phyloP scores from a whole-genome alignment of 169 alveolate genomes.

The Plasmodium knowlesi region DNA sequence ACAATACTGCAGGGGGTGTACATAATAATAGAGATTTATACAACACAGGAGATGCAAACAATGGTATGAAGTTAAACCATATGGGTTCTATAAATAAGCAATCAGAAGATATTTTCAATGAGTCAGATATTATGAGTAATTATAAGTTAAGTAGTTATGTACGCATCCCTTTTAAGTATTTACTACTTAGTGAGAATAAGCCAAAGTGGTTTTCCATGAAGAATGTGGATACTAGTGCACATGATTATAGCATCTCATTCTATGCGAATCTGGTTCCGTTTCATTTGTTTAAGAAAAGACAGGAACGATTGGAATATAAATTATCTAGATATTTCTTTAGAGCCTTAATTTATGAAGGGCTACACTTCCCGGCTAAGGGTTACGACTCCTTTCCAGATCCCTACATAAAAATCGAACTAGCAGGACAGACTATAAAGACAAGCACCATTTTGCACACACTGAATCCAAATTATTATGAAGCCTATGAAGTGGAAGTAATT shows the following conservation, averaged over 20 bases:
- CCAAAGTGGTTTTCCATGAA: slow-evolving; percentile 90
- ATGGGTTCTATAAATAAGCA: slow-evolving; percentile 44
- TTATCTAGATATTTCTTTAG: slow-evolving; percentile 85
- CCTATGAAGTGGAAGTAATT: slow-evolving; percentile 88
- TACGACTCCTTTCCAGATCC: slow-evolving; percentile 83
- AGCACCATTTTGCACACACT: slow-evolving; percentile 84
- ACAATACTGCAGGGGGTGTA: slow-evolving; percentile 2
- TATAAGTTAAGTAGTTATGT: slow-evolving; percentile 58
- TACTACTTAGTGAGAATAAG: slow-evolving; percentile 79
- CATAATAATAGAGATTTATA: background rate
- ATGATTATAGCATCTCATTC: slow-evolving; percentile 77
- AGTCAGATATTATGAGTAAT: slow-evolving; percentile 32
- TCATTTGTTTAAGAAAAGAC: slow-evolving; percentile 78
- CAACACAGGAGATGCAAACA: slow-evolving; percentile 19
- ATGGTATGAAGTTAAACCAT: background rate
- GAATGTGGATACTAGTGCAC: slow-evolving; percentile 66
- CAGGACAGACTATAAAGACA: slow-evolving; percentile 86
- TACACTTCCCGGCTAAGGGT: slow-evolving; percentile 89
- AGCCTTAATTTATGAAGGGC: slow-evolving; percentile 90
- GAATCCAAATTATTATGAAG: slow-evolving; percentile 90
- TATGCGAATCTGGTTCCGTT: slow-evolving; percentile 76
- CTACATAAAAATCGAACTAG: slow-evolving; percentile 85
- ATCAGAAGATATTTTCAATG: slow-evolving; percentile 17
- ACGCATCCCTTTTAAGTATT: slow-evolving; percentile 81
- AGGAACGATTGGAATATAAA: slow-evolving; percentile 87